Base-by-base conservation (phyloP, 1,139 yeast species). In the Debaryomyces robertsiae region DNA sequence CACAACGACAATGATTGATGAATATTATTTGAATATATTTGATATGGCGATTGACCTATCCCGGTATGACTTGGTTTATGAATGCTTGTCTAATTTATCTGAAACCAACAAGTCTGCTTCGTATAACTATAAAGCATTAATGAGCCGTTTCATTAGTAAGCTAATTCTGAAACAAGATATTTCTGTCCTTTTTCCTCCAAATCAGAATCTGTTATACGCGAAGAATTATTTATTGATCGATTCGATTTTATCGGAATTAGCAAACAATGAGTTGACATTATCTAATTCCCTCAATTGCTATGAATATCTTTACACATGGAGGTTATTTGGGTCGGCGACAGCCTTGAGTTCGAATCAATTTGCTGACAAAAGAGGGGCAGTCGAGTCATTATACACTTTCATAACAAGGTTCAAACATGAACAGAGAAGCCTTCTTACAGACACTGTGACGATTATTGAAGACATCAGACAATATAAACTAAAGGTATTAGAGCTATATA, bases 251-350 rank as follows among this genome's bases (percentile, higher is more conserved):
- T 52, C 63, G 30, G 63, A 67, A 31, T 52, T 67, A 29, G 80
- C 81, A 1, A 61, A 65, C 41, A 53, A 57, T 28, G 67, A 65
- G 23, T 57, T 59, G 10, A 54, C 60, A 2, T 55, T 69, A 10
- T 50, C 69, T 6, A 62, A 60, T 37, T 62, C 79, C 0, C 61
- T 80, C 34, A 75, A 65, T 47, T 74, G 69, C 46, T 79, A 77
- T 55, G 75, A 81, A 52, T 72, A 77, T 28, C 59, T 79, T 40
- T 80, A 78, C 52, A 63, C 84, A 0, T 77, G 83, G 74, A 73
- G 87, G 49, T 54, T 72, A 32, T 57, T 64, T 54, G 62, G 72
- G 30, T 50, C 58, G 11, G 29, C 46, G 9, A 23, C 43, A 27
- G 29, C 40, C 11, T 38, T 54, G 19, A 27, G 36, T 2, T 43